Conservation (phyloP, 352 stramenopile species). For the Halophytophthora polymorphica region DNA sequence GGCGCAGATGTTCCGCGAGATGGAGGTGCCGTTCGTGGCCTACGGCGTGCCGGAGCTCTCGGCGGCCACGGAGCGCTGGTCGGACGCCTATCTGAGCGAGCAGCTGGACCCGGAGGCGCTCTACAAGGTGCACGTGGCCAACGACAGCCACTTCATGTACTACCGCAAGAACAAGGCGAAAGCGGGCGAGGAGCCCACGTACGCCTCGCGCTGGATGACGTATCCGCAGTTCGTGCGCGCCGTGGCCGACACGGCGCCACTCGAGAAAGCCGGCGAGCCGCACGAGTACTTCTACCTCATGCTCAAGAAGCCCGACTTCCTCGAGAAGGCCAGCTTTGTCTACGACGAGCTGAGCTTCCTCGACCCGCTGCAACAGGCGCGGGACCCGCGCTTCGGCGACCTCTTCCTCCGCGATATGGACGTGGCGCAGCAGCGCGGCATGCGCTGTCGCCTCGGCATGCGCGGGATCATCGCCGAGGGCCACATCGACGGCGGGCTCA, state of each 20-base stretch:
- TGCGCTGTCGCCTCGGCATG: constrained; percentile 90
- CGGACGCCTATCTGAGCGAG: constrained; percentile 65
- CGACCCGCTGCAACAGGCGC: constrained; percentile 80
- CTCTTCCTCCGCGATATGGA: constrained; percentile 47
- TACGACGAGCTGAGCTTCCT: constrained; percentile 92
- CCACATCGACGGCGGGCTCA: constrained; percentile 92
- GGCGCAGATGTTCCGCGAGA: constrained; percentile 84
- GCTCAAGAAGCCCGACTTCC: constrained; percentile 52
- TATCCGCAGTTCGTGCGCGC: constrained; percentile 55
- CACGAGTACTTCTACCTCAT: constrained; percentile 60
- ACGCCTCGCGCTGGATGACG: constrained; percentile 50
- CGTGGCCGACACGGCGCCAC: constrained; percentile 20
- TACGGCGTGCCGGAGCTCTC: constrained; percentile 89
- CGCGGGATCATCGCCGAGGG: constrained; percentile 90
- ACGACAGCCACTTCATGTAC: constrained; percentile 95
- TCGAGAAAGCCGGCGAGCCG: constrained; percentile 8
- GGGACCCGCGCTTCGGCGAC: constrained; percentile 36
- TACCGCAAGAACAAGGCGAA: constrained; percentile 53
- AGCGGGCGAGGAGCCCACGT: constrained; percentile 33
- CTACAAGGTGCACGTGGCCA: constrained; percentile 71
- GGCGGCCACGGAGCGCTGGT: constrained; percentile 76
- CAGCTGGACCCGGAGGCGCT: constrained; percentile 30
- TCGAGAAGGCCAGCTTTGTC: constrained; percentile 38
- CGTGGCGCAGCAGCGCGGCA: constrained; percentile 37
- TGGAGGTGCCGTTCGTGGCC: constrained; percentile 93